Conservation (phyloP, 1,139 yeast species). For the Starmera stellimalicola region DNA sequence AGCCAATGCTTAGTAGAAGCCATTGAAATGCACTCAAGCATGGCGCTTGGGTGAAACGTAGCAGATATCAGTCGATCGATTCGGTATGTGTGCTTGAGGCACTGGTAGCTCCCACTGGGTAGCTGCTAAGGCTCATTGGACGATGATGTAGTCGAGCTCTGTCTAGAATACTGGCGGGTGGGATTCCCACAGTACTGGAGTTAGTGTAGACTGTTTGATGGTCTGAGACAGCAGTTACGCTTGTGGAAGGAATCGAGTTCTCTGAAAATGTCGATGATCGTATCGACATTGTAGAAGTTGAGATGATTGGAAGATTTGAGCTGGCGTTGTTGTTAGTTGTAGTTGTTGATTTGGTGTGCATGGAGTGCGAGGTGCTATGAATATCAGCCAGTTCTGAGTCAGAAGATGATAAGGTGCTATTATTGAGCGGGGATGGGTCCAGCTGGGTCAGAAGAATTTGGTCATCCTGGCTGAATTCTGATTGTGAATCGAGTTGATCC, state of each 20-base stretch:
- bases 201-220: conserved; percentile 48
- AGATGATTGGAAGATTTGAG: conserved; percentile 39
- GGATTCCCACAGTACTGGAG: conserved; percentile 53
- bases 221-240: conserved; percentile 27
- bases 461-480: too few relatives aligned
- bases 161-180: conserved; percentile 56
- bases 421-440: too few relatives aligned
- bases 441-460: too few relatives aligned
- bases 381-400: too few relatives aligned
- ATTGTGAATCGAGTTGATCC: too few relatives aligned
- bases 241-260: conserved; percentile 28
- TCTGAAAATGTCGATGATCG: conserved; percentile 28
- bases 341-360: conserved; percentile 2
- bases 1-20: too few relatives aligned
- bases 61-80: background rate
- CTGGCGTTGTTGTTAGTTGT: conserved; percentile 6
- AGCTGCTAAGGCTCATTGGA: conserved; percentile 3
- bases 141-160: conserved; percentile 22
- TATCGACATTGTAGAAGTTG: conserved; percentile 36
- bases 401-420: too few relatives aligned
- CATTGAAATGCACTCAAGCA: too few relatives aligned
- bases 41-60: too few relatives aligned
- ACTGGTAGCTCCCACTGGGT: conserved; percentile 1
- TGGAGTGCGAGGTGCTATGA: background rate
- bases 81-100: conserved; percentile 1